Base-by-base conservation (phyloP, 2,329 filamentous ascomycete genomes). In the Cadophora malorum region DNA sequence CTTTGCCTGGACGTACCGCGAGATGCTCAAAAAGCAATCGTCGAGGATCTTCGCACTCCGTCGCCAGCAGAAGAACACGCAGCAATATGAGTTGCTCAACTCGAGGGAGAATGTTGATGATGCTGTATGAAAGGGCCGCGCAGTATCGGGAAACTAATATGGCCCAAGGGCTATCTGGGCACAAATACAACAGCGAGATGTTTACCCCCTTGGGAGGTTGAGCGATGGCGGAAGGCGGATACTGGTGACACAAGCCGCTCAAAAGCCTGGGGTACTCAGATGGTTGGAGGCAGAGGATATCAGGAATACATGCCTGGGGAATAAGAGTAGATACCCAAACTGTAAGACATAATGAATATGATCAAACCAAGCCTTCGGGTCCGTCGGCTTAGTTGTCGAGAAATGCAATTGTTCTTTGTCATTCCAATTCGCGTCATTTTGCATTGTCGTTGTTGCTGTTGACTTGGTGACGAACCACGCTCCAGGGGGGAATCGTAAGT, bases 21-120 rank as follows among this genome's bases (percentile, higher is more conserved):
- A 53, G 33, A 41, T 53, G 61, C 49, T 63, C 7, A 35, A 25
- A 19, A 53, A 25, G 23, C 61, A 53, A 38, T 53, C 21, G n/a
- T 33, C 61, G 23, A 63, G 14, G 21, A 53, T 63, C 12, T 53
- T 55, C 6, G 45, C 47, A 1, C 33, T 55, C 14, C 16, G 28
- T 41, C 61, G 61, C 47, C 47, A 25, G 5, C 47, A 53, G 49
- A 63, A 38, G 49, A 41, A 55, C 19, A 41, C 47, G 9, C 61
- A 53, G 49, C 61, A 55, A 28, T 63, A 63, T 28, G 61, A 63
- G 23, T 21, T 63, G 31, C 49, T 63, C 19, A n/a, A 63, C 35
- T 55, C 61, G 6, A 53, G 49, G 23, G 61, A 53, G 19, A 28
- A 55, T 41, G 19, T 23, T 28, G 61, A 55, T 4, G 47, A 63